A percentile compares a stretch with the other conserved stretches of the same genome.
Conservation (phyloP, 257 asterid species). For the Solanum lignicaule region DNA sequence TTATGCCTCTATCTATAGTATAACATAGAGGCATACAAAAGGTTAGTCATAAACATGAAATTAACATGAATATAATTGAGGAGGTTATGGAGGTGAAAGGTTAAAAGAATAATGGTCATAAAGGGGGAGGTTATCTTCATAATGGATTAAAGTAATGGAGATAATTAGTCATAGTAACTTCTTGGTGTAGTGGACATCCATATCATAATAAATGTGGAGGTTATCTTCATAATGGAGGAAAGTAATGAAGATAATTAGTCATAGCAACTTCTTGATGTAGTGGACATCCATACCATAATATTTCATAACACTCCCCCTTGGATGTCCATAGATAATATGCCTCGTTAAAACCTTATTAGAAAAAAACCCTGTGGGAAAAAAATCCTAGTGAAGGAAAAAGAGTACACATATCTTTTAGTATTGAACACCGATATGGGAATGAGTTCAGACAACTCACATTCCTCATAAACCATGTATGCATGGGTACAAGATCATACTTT, state of each 20-base stretch:
- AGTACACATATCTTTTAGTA: not conserved
- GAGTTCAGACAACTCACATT: not conserved
- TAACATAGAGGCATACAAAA: no score
- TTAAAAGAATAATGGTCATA: no score
- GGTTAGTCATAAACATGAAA: no score
- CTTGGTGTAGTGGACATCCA: no score
- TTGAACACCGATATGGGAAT: not conserved
- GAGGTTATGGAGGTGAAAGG: no score
- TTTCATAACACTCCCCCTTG: not conserved
- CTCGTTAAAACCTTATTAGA: not conserved
- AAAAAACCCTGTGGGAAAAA: no score
- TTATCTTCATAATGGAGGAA: not conserved
- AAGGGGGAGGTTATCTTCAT: no score
- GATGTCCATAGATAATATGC: not conserved
- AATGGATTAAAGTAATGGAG: no score
- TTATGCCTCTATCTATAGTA: no score
- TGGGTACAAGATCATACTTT: not conserved
- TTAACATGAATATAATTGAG: no score
- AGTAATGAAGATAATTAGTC: no score
- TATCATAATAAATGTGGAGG: not conserved
- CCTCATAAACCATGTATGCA: not conserved
- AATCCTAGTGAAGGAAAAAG: not conserved
- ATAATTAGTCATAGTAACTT: no score
- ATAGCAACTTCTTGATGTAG: not conserved
- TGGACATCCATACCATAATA: not conserved